Base-by-base conservation (phyloP, 1,284 basidiomycete genomes). In the Naganishia cerealis region DNA sequence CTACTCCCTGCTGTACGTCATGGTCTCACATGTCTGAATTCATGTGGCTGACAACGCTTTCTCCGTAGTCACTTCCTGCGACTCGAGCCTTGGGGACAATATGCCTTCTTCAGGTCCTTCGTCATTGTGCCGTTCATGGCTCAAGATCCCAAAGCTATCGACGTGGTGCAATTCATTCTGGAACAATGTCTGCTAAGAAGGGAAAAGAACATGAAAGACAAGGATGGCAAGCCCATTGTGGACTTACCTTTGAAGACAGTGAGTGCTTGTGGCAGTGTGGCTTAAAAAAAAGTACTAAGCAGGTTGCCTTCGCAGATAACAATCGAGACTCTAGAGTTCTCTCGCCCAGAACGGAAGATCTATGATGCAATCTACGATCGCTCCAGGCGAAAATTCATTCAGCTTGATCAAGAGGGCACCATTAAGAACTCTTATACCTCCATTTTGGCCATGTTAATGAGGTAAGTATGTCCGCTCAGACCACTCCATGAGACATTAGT, bases 131-230 rank as follows among this genome's bases (percentile, higher is more conserved):
- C 93, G 3, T 96, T 95, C 82, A 84, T 92, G 55, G 88, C 87
- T 42, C 88, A 87, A 46, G 93, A 96, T 77, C 87, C 90, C 0
- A 92, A 93, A 77, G 92, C 92, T 0, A 89, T 96, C 66, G 91
- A 94, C 74, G 88, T 95, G 43, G 92, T 96, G 0, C 93, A 95
- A 80, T 89, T 92, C 67, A 93, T 97, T 67, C 84, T 97, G 39
- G 92, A 95, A 77, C 91, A 87, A 48, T 86, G 92, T 52, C 83
- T 99, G 4, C 83, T 99, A 2, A 86, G 95, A n/a, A 86, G 95
- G 70, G 94, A 98, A 79, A 99, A 99, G 83, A 89, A 86, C 69
- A 96, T 94, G 91, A 87, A 87, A 55, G 95, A 96, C 80, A 85
- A 83, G 54, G 87, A 94, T 73, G 95, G 95, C 2, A 89, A 90